A percentile compares a stretch with the other conserved stretches of the same genome.
Evolutionary conservation across 2,329 filamentous ascomycete species (phyloP).

Genomic region (Chrysosporium queenslandicum): DNA sequence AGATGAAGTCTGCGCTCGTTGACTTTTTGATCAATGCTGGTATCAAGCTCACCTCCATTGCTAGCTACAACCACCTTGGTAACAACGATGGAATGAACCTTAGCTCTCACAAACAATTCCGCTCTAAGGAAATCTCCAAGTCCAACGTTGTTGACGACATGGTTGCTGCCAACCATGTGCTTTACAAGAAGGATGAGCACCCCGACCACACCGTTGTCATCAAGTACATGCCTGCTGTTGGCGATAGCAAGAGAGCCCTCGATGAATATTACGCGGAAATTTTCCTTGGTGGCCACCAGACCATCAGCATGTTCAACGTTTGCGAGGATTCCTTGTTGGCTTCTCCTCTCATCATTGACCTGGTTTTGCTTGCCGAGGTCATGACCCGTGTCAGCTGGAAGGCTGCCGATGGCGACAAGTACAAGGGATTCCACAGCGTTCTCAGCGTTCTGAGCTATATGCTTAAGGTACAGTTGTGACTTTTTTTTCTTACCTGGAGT

Average conservation of each 20-base stretch:
- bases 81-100: constrained; percentile 99
- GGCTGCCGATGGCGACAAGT: constrained; percentile 54
- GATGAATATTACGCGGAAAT: constrained; percentile 99
- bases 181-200: constrained; percentile 88
- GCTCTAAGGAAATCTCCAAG: constrained; percentile 99
- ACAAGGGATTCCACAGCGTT: constrained; percentile 91
- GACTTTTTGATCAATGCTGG: constrained; percentile 98
- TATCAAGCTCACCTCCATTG: constrained; percentile 97
- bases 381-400: constrained; percentile 98
- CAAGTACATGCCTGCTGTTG: constrained; percentile 99
- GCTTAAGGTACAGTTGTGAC: constrained; percentile 53
- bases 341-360: constrained; percentile 91
- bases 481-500: not conserved
- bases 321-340: constrained; percentile 97
- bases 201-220: constrained; percentile 98
- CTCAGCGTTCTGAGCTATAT: constrained; percentile 97
- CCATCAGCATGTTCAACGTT: constrained; percentile 95
- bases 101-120: constrained; percentile 95
- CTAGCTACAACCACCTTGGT: constrained; percentile 97
- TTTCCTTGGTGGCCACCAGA: constrained; percentile 97
- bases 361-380: constrained; percentile 87
- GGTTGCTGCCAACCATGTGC: constrained; percentile 86
- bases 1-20: constrained; percentile 99
- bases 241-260: constrained; percentile 96
- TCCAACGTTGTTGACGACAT: constrained; percentile 99